These are phyloP conservation scores for Fusarium penzigii DNA, from an alignment of 2,329 filamentous ascomycete species.

Conservation along the genomic window DNA sequence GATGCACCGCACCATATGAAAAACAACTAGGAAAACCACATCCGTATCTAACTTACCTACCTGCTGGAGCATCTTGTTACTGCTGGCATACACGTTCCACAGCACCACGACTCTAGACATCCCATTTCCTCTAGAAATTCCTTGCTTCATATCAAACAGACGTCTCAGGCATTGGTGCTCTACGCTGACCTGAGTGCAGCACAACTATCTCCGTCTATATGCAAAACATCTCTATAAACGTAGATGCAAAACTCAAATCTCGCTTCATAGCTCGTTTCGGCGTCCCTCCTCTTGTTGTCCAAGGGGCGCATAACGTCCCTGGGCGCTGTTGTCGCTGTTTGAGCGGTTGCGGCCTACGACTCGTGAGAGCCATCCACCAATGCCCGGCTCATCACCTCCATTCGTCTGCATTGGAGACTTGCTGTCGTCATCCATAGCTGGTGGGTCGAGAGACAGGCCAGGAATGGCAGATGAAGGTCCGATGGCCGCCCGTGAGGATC, in stretches of 20 bases:
- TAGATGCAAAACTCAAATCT: constrained; percentile 23
- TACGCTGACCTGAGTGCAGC: constrained; percentile 19
- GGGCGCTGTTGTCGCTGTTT: constrained; percentile 39
- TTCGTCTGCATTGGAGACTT: constrained; percentile 42
- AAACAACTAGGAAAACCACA: too few species aligned
- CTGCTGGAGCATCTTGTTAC: too few species aligned
- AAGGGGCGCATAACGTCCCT: constrained; percentile 45
- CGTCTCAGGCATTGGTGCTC: constrained; percentile 5
- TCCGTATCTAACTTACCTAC: too few species aligned
- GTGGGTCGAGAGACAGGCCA: constrained; percentile 78
- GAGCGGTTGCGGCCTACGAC: constrained; percentile 42
- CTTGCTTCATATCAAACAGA: background rate
- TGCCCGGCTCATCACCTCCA: constrained; percentile 41
- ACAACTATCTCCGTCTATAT: constrained; percentile 39
- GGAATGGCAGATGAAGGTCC: constrained; percentile 72
- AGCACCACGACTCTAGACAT: background rate
- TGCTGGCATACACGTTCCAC: background rate
- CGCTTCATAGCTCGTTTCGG: constrained; percentile 19
- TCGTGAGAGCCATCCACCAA: constrained; percentile 52
- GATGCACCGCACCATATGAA: too few species aligned
- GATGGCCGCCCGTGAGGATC: constrained; percentile 65
- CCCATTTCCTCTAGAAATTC: background rate
- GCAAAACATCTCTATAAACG: constrained; percentile 34
- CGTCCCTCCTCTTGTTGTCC: constrained; percentile 42
- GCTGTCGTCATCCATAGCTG: constrained; percentile 55